A percentile compares a stretch with the other conserved stretches of the same genome.
Conservation (phyloP, 179 eudicot genomes). For the Actinidia polygama region DNA sequence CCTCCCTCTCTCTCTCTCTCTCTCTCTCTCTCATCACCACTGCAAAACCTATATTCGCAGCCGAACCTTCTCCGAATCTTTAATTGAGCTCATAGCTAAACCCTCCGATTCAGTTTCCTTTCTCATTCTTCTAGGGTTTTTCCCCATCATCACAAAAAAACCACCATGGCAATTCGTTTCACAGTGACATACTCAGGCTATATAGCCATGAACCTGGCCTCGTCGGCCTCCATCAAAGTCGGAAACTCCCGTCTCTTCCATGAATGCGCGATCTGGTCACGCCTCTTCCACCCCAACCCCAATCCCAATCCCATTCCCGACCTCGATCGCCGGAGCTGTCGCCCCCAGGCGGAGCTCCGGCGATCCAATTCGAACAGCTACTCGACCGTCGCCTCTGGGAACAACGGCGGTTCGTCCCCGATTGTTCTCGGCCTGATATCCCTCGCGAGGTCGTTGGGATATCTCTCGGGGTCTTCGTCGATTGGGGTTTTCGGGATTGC, state of each 20-base stretch:
- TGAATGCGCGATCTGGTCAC: slow-evolving; percentile 44
- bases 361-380: slow-evolving; percentile 9
- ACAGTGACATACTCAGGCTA: slow-evolving; percentile 64
- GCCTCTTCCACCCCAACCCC: slow-evolving; percentile 21
- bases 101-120: slow-evolving; percentile 15
- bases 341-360: background rate
- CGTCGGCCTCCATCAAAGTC: slow-evolving; percentile 44
- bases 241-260: slow-evolving; percentile 40
- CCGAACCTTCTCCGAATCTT: background rate
- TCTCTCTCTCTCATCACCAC: background rate
- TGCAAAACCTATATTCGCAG: background rate
- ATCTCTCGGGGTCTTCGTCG: slow-evolving; percentile 13
- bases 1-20: background rate
- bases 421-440: slow-evolving; percentile 45
- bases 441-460: slow-evolving; percentile 45
- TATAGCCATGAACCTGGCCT: slow-evolving; percentile 58
- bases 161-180: slow-evolving; percentile 66
- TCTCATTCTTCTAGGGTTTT: background rate
- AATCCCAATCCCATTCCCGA: slow-evolving; percentile 43
- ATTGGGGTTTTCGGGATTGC: slow-evolving; percentile 53
- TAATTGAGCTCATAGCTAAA: slow-evolving; percentile 1
- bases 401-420: slow-evolving; percentile 33
- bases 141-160: background rate
- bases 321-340: slow-evolving; percentile 13
- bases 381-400: slow-evolving; percentile 37